Base-by-base conservation (phyloP, 495 filamentous ascomycete genomes). In the Aspergillus mulundensis region DNA sequence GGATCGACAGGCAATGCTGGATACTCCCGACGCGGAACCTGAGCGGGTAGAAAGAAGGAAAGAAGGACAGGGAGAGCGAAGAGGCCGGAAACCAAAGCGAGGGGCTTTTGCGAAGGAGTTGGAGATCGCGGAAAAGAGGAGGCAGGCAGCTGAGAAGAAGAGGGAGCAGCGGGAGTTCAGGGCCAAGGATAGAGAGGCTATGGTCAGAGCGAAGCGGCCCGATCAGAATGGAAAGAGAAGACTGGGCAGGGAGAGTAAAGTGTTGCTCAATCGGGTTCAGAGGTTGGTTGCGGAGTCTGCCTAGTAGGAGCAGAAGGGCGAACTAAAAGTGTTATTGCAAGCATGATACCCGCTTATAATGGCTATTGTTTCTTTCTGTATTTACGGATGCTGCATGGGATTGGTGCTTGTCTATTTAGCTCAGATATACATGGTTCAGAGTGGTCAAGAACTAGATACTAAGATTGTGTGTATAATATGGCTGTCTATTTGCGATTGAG, bases 171-270 rank as follows among this genome's bases (percentile, higher is more conserved):
- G 75, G 10, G 81, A 84, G 63, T 77, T 80, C 21, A 80, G 78
- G 34, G 84, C 87, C 61, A 80, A 77, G 50, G 82, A 84, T 51
- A 77, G 86, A 16, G 84, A 78, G 67, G 82, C 81, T 3, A 87
- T 91, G 82, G 80, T 82, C 14, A 91, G 91, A 70, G 92, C 91
- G 7, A 82, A 85, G 63, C 76, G 77, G 30, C 86, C 85, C 10
- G 90, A 90, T 46, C 79, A 79, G 64, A 83, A 89, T 70, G 93
- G 92, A 23, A 86, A 93, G 71, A 75, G 85, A 62, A 93, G 90
- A 70, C 62, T 98, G 32, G 94, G 94, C 1, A 78, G 88, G 53
- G 90, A 96, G 78, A 91, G 92, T 55, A 80, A 80, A n/a, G 77
- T 94, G 12, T 59, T 98, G 61, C 70, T 96, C 51, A 87, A 91